phyloP scores from a whole-genome alignment of 371 early-diverging fungal genomes.

The Mortierella sp. region DNA sequence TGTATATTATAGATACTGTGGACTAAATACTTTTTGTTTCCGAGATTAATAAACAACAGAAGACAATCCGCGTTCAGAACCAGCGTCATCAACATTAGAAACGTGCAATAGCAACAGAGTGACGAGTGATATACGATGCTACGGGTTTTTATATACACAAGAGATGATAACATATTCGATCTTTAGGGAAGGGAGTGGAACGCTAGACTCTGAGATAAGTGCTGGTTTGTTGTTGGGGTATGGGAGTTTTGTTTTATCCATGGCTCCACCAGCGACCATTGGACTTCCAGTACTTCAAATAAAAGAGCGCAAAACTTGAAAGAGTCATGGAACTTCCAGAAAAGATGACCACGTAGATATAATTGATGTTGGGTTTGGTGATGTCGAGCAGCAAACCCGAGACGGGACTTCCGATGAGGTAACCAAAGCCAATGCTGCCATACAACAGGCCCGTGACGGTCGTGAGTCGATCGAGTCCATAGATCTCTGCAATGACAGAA shows the following conservation, averaged over 20 bases:
- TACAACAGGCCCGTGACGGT: conserved; percentile 55
- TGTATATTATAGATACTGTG: no score
- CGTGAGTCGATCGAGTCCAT: conserved; percentile 58
- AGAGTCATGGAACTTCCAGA: conserved; percentile 42
- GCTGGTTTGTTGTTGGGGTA: no score
- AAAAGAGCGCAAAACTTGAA: conserved; percentile 40
- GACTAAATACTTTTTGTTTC: no score
- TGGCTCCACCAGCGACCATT: conserved; percentile 51
- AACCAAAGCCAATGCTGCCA: conserved; percentile 57
- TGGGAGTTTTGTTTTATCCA: no score
- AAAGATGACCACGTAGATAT: conserved; percentile 51
- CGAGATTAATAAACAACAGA: neutral
- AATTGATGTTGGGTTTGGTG: conserved; percentile 42
- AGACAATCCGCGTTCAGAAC: neutral
- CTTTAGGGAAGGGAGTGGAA: no score
- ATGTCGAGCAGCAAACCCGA: conserved; percentile 52
- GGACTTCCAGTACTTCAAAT: conserved; percentile 48
- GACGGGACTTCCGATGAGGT: conserved; percentile 58
- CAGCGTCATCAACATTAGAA: no score
- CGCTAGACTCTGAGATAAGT: no score
- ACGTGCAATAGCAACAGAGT: no score
- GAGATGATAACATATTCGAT: neutral
- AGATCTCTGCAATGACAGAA: conserved; percentile 60
- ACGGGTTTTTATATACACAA: conserved; percentile 5
- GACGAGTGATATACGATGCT: no score